Conservation (phyloP, 768 basidiomycete genomes). For the Collybia sordida region DNA sequence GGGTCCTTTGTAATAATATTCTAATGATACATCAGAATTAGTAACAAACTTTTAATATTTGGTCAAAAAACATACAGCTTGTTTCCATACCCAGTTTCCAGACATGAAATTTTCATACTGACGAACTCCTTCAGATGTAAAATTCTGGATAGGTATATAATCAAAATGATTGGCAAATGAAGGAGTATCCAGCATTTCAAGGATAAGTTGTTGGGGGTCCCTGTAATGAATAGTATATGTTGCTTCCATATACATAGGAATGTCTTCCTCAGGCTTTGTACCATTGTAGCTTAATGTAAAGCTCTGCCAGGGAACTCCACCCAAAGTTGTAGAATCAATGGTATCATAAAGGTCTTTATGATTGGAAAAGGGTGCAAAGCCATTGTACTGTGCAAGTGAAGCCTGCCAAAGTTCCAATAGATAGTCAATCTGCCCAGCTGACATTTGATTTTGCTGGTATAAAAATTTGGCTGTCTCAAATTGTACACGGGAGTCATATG, state of each 20-base stretch:
- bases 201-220: slow-evolving; percentile 4
- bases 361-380: slow-evolving; percentile 15
- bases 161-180: slow-evolving; percentile 16
- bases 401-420: slow-evolving; percentile 9
- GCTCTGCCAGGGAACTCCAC: slow-evolving; percentile 26
- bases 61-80: slow-evolving; percentile 11
- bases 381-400: not conserved
- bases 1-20: slow-evolving; percentile 9
- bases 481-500: slow-evolving; percentile 3
- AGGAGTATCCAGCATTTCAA: slow-evolving; percentile 5
- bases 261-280: slow-evolving; percentile 8
- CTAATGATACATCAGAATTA: not conserved
- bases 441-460: slow-evolving; percentile 11
- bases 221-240: not conserved
- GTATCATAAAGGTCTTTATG: slow-evolving; percentile 18
- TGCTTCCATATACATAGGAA: not conserved
- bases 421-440: slow-evolving; percentile 5
- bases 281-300: slow-evolving; percentile 25
- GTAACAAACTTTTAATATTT: not conserved
- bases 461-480: slow-evolving; percentile 14
- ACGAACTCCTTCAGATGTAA: slow-evolving; percentile 6
- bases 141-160: slow-evolving; percentile 17
- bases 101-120: slow-evolving; percentile 21
- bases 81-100: slow-evolving; percentile 22
- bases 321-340: slow-evolving; percentile 23